phyloP scores from a whole-genome alignment of 352 stramenopile species.

The Blastocystis sp. region DNA sequence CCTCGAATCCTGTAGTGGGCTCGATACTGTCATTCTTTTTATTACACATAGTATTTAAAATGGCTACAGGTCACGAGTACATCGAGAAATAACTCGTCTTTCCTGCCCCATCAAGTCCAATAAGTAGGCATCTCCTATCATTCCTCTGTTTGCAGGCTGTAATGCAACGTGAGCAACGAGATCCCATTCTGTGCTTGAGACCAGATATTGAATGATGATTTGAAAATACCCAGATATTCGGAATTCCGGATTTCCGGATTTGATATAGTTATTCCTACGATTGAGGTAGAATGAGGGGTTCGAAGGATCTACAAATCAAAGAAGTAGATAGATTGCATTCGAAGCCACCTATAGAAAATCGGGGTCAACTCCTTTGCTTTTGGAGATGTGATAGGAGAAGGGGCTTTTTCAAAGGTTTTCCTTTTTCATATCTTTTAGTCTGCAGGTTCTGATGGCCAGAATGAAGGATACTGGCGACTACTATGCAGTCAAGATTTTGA shows the following conservation, averaged over 20 bases:
- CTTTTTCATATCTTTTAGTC: background rate
- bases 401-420: conserved; percentile 28
- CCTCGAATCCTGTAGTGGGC: background rate
- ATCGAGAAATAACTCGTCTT: background rate
- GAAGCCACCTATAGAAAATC: background rate
- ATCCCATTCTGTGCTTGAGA: background rate
- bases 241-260: background rate
- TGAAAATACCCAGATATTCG: background rate
- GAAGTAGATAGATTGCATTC: background rate
- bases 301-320: background rate
- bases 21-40: background rate
- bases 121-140: background rate
- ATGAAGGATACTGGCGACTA: conserved; percentile 58
- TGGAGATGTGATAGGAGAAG: conserved; percentile 36
- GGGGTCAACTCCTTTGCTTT: conserved; percentile 44
- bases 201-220: background rate
- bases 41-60: conserved; percentile 12
- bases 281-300: background rate
- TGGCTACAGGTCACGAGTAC: background rate
- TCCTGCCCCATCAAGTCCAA: conserved; percentile 29
- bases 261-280: background rate
- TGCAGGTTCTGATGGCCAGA: conserved; percentile 45
- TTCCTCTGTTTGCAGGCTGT: background rate
- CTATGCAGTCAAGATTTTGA: conserved; percentile 64
- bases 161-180: background rate